Base-by-base conservation (phyloP, 1,139 yeast genomes). In the Wickerhamomyces sp. region DNA sequence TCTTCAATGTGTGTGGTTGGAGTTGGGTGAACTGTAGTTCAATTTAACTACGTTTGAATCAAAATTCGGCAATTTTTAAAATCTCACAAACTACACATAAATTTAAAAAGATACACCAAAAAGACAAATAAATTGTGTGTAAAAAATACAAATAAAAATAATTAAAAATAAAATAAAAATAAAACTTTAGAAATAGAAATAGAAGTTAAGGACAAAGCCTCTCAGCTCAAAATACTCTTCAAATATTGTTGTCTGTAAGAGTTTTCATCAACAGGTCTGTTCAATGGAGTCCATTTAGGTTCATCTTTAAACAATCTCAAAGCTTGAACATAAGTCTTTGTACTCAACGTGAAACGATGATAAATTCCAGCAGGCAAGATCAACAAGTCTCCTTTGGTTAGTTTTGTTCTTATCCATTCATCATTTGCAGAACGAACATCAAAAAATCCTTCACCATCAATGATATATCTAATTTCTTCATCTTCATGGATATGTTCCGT, bases 401-500 rank as follows among this genome's bases (percentile, higher is more conserved):
- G 68, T 44, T 73, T 70, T 41, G 83, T 72, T 43, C 97, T 73
- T 40, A 91, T 71, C 98, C 98, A 91, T 40, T 66, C 61, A 50
- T 83, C 88, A 26, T 70, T 63, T 24, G 57, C 44, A 15, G 63
- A 55, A 44, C 96, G 72, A 9, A 91, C 88, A 54, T 91, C 97
- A 56, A 91, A 91, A 60, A 75, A 91, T 0, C 98, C 97, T 42
- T 78, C 85, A 9, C 98, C 98, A 19, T 83, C 96, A 21, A 83
- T 57, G 39, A 88, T 75, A 61, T 88, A 89, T 45, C 98, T 70
- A 57, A 91, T 91, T 64, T 91, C 98, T 61, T 91, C 98, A 57
- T 91, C 98, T 58, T 91, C 97, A 57, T 91, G 98, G 46, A 86
- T 68, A 59, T 91, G 98, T 58, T 91, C 97, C 32, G 75, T 68